Evolutionary conservation across 257 asterid genomes (phyloP), one percentile per base, ranked within the genome.

Genomic region (Mentha longifolia): DNA sequence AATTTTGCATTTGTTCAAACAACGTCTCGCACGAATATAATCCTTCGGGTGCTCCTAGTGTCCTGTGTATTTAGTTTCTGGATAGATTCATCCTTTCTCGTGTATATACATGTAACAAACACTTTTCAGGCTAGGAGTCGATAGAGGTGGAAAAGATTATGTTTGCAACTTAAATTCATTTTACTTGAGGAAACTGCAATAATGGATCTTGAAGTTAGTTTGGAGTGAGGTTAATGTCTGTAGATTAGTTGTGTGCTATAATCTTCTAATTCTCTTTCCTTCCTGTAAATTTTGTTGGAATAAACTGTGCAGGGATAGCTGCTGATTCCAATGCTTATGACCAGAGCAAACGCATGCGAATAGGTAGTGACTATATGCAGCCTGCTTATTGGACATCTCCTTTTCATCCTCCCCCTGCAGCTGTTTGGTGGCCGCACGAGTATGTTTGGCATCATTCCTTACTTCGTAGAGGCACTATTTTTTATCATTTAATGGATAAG

Each of bases 341-440:
- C 79, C 99, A 89, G 83, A 95, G 97, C 77, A 95, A 95, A 80
- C 93, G 99, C 6, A 76, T 95, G 95, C 85, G 99, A 46, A 95
- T 91, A 6, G 99, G 97, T 25, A 96, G 95, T 78, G 99, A 95
- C 78, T 89, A 95, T 80, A 84, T 94, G 3, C 96, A 95, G 43
- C 76, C 91, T 63, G 94, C 81, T 65, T 95, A 89, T 79, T 83
- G 96, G 57, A 80, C 99, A 75, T 95, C 98, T 78, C 99, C 98
- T 76, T 92, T 83, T 73, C 99, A 95, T 76, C 93, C 99, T 79
- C 97, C 98, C 25, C 96, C 97, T 5, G 67, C 97, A 43, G 87
- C 97, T 75, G 92, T 87, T 65, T 95, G 99, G 99, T 95, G 84
- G 35, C 95, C 95, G 31, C 98, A 89, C 61, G 99, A 95, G 99